A percentile compares a stretch with the other conserved stretches of the same genome.
Evolutionary conservation across 108 stramenopile genomes (phyloP).

Genomic region (Ochromonas danica): DNA sequence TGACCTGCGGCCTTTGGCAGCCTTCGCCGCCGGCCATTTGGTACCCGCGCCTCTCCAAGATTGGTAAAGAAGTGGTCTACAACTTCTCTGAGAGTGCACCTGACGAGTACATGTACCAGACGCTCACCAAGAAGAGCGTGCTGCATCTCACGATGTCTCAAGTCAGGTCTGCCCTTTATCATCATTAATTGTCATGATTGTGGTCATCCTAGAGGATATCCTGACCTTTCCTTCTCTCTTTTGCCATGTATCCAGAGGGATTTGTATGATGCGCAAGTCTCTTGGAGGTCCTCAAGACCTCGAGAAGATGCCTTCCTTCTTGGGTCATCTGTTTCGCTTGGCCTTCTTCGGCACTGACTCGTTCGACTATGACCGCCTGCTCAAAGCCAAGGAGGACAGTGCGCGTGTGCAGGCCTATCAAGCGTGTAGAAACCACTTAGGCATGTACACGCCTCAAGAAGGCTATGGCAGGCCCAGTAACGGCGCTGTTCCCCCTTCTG

Average conservation of each 20-base stretch:
- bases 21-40: not conserved
- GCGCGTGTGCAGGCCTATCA: not conserved
- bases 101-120: not conserved
- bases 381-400: conserved; percentile 12
- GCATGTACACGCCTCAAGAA: not conserved
- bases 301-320: not conserved
- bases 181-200: not conserved
- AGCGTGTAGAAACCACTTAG: not conserved
- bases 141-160: conserved; percentile 22
- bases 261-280: not conserved
- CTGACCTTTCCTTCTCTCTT: not conserved
- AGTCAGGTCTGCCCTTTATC: not conserved
- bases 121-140: not conserved
- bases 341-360: not conserved
- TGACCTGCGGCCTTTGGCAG: not conserved
- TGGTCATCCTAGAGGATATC: not conserved
- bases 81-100: not conserved
- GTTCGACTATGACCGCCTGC: no score
- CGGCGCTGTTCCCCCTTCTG: no score
- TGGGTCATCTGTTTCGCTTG: not conserved
- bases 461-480: no score
- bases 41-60: not conserved
- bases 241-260: not conserved
- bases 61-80: not conserved
- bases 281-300: not conserved